These are phyloP conservation scores for Carex myosuroides DNA, from an alignment of 176 grass and related monocot species.

Conservation along the genomic window DNA sequence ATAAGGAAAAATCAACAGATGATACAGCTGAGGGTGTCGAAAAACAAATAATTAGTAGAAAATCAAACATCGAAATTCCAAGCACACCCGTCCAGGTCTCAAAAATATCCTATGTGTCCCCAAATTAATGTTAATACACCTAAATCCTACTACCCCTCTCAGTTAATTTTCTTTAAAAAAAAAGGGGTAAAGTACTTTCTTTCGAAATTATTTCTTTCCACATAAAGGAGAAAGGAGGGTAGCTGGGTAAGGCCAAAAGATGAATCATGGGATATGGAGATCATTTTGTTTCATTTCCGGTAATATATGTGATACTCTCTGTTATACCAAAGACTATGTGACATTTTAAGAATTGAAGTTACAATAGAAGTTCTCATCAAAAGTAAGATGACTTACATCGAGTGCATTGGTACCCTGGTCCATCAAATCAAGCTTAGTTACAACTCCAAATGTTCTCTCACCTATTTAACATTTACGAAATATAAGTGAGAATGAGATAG, in stretches of 20 bases:
- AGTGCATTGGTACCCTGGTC: slow-evolving; percentile 98
- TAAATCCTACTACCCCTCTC: not conserved
- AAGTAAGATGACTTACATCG: slow-evolving; percentile 50
- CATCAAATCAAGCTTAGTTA: slow-evolving; percentile 99
- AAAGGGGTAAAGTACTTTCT: not conserved
- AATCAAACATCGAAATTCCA: not conserved
- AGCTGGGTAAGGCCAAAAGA: not conserved
- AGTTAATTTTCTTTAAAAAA: not conserved
- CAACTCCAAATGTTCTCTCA: slow-evolving; percentile 92
- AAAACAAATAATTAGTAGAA: not conserved
- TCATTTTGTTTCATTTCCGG: not conserved
- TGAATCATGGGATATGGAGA: not conserved
- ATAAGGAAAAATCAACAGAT: not conserved
- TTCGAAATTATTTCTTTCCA: not conserved
- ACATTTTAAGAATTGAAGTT: not conserved
- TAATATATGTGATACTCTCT: not conserved
- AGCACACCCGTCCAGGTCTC: not conserved
- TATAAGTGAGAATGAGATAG: slow-evolving; percentile 15
- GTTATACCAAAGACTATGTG: not conserved
- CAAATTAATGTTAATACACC: not conserved
- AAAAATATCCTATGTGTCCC: not conserved
- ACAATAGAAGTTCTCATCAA: not conserved
- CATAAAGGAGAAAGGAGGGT: not conserved
- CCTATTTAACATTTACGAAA: slow-evolving; percentile 46
- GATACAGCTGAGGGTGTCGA: not conserved